phyloP scores from a whole-genome alignment of 192 early-diverging fungal species.

The Gigaspora rosea region DNA sequence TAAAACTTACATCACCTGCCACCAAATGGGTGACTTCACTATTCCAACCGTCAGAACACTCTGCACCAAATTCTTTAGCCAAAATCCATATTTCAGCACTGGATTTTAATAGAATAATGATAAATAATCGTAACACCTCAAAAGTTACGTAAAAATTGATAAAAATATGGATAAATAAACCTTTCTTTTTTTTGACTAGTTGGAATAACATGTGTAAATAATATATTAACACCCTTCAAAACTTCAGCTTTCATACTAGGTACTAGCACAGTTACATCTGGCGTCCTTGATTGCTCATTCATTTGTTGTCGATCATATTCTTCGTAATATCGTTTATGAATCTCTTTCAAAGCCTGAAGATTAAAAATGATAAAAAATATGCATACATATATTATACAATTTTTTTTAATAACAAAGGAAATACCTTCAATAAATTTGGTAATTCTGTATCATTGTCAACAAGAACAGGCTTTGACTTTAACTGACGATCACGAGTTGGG shows the following conservation, averaged over 20 bases:
- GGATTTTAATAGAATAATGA: neutral
- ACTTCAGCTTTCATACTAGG: constrained; percentile 58
- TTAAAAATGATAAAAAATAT: neutral
- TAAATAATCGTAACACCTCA: neutral
- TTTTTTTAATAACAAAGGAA: neutral
- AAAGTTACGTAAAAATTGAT: neutral
- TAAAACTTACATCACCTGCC: constrained; percentile 68
- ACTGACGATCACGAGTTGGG: no score
- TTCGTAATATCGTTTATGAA: constrained; percentile 75
- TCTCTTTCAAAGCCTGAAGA: constrained; percentile 55
- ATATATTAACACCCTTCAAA: constrained; percentile 65
- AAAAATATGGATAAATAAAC: neutral
- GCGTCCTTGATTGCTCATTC: neutral
- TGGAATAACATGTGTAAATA: constrained; percentile 85
- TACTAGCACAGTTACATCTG: constrained; percentile 45
- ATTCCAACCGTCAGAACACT: constrained; percentile 64
- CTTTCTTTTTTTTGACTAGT: constrained; percentile 46
- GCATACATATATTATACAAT: neutral
- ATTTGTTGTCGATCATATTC: constrained; percentile 34
- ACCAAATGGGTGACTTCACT: constrained; percentile 83
- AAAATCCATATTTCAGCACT: constrained; percentile 80
- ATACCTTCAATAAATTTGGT: constrained; percentile 4
- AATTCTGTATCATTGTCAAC: constrained; percentile 23
- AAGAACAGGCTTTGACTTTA: neutral
- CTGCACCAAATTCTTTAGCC: constrained; percentile 82